Percentiles rank a stretch among this genome's conserved stretches.
phyloP scores from a whole-genome alignment of 805 yeast genomes.

The Yamadazyma sp. region DNA sequence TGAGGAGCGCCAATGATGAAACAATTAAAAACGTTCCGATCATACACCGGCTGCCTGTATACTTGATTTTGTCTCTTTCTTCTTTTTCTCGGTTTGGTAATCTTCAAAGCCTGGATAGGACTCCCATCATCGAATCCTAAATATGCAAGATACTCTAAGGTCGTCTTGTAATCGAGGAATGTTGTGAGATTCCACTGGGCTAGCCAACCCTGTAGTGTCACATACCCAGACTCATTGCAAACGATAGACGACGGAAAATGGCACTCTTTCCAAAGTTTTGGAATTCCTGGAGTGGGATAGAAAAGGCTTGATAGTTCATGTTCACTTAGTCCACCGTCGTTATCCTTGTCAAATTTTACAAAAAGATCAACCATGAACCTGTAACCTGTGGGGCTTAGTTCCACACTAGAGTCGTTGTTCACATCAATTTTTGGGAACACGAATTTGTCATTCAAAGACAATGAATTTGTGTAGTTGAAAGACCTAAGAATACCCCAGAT shows the following conservation, averaged over 20 bases:
- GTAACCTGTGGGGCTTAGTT: conserved; percentile 89
- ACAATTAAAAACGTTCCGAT: conserved; percentile 91
- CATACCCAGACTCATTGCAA: conserved; percentile 83
- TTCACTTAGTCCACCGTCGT: conserved; percentile 91
- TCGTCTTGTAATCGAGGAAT: conserved; percentile 75
- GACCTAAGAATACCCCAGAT: conserved; percentile 92
- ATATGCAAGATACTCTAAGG: conserved; percentile 85
- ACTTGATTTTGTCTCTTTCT: conserved; percentile 62
- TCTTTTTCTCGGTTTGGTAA: conserved; percentile 77
- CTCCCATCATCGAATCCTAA: conserved; percentile 73
- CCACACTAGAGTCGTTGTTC: conserved; percentile 75
- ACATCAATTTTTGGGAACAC: conserved; percentile 80
- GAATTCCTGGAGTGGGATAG: conserved; percentile 91
- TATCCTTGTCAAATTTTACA: conserved; percentile 84
- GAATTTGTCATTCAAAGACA: conserved; percentile 77
- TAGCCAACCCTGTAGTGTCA: conserved; percentile 96
- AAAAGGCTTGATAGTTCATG: conserved; percentile 68
- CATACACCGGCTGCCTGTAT: conserved; percentile 68
- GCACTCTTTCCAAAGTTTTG: conserved; percentile 79
- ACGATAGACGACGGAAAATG: conserved; percentile 88
- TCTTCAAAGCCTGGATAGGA: conserved; percentile 46
- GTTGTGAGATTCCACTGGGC: conserved; percentile 99
- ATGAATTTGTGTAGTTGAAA: conserved; percentile 88
- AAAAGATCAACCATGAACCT: conserved; percentile 89
- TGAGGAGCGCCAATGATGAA: conserved; percentile 81